Percentiles rank a stretch among this genome's conserved stretches.
Conservation (phyloP, 257 asterid genomes). For the Rauvolfia tetraphylla region DNA sequence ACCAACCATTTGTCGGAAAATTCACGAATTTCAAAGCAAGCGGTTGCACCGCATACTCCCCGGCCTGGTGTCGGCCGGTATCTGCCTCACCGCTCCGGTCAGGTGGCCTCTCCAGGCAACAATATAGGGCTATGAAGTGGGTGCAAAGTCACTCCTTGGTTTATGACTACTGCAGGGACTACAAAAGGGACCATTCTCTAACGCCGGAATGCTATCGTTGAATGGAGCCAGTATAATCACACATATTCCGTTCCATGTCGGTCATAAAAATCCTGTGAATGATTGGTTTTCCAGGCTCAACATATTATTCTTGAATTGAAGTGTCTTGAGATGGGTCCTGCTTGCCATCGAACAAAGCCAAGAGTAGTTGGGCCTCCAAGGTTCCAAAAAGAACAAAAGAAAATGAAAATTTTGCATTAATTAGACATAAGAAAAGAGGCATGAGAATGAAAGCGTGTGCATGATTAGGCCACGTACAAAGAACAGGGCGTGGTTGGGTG, state of each 20-base stretch:
- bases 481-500: conserved; percentile 10
- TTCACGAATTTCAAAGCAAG: conserved; percentile 64
- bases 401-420: neutral
- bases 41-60: conserved; percentile 79
- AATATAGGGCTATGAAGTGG: conserved; percentile 59
- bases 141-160: conserved; percentile 62
- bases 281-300: neutral
- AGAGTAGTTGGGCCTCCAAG: conserved; percentile 43
- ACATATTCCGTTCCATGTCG: neutral
- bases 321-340: conserved; percentile 44
- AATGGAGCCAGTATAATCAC: neutral
- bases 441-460: conserved; percentile 4
- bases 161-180: conserved; percentile 68
- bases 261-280: neutral
- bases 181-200: conserved; percentile 66
- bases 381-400: conserved; percentile 17
- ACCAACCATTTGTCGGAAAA: conserved; percentile 78
- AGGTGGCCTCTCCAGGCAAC: conserved; percentile 61
- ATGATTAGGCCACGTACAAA: conserved; percentile 9
- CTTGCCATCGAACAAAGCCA: conserved; percentile 30
- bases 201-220: conserved; percentile 79
- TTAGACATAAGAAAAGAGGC: neutral
- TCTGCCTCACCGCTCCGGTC: conserved; percentile 66
- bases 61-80: conserved; percentile 60
- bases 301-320: conserved; percentile 9